Percentiles rank a stretch among this genome's conserved stretches.
Evolutionary conservation across 768 basidiomycete species (phyloP).

Genomic region (Lactarius trivialis): DNA sequence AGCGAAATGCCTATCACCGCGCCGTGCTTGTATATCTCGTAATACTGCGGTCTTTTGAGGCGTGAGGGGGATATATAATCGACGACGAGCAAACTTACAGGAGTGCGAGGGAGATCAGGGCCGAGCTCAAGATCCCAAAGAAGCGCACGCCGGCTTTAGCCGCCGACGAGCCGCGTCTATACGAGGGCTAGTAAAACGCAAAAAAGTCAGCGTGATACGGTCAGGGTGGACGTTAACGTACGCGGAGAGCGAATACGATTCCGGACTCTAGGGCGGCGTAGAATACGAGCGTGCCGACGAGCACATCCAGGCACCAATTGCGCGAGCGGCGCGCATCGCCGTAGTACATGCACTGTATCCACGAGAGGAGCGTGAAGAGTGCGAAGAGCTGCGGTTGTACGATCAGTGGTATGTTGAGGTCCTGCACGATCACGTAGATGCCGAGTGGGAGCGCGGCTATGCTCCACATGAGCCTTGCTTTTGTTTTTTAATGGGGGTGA

Average conservation of each 20-base stretch:
- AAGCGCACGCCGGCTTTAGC: too few relatives aligned
- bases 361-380: slow-evolving; percentile 51
- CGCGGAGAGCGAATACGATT: too few relatives aligned
- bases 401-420: slow-evolving; percentile 67
- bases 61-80: too few relatives aligned
- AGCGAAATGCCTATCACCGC: slow-evolving; percentile 66
- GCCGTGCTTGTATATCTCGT: slow-evolving; percentile 60
- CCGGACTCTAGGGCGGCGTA: too few relatives aligned
- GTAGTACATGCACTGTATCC: slow-evolving; percentile 74
- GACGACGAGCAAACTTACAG: slow-evolving; percentile 30
- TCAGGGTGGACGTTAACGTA: slow-evolving; percentile 21
- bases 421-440: slow-evolving; percentile 57
- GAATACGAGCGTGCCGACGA: too few relatives aligned
- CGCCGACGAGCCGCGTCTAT: too few relatives aligned
- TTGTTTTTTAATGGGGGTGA: too few relatives aligned
- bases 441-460: slow-evolving; percentile 54
- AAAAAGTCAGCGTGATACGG: neutral
- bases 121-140: too few relatives aligned
- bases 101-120: slow-evolving; percentile 47
- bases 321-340: slow-evolving; percentile 38
- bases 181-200: too few relatives aligned
- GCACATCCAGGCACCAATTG: too few relatives aligned
- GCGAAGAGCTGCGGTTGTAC: slow-evolving; percentile 62
- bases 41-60: slow-evolving; percentile 51
- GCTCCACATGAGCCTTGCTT: slow-evolving; percentile 63